Percentiles rank a stretch among this genome's conserved stretches.
Evolutionary conservation across 2,329 filamentous ascomycete species (phyloP).

Genomic region (Pyrenophora tritici-repentis): DNA sequence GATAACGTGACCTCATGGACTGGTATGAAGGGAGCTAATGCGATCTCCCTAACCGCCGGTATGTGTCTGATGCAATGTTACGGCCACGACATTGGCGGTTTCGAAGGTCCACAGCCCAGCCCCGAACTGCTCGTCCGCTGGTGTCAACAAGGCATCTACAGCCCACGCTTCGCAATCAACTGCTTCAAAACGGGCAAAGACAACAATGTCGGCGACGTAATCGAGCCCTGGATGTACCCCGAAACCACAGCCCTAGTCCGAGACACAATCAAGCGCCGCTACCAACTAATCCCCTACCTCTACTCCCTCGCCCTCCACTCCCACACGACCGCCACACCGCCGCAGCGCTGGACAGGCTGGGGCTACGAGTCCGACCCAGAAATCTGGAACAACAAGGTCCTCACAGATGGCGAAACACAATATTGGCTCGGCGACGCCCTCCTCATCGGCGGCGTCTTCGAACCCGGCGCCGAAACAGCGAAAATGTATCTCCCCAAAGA

Average conservation of each 20-base stretch:
- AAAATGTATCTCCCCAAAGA: conserved; percentile 66
- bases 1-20: conserved; percentile 77
- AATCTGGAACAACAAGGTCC: conserved; percentile 63
- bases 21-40: conserved; percentile 73
- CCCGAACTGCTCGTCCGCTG: conserved; percentile 74
- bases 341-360: conserved; percentile 75
- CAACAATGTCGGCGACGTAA: conserved; percentile 71
- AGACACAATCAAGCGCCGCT: conserved; percentile 69
- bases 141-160: conserved; percentile 73
- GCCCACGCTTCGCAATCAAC: conserved; percentile 74
- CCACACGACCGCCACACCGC: conserved; percentile 64
- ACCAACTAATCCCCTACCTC: conserved; percentile 73
- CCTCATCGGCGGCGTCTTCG: conserved; percentile 70
- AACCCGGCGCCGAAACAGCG: conserved; percentile 59
- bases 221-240: conserved; percentile 79
- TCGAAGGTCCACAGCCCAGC: conserved; percentile 73
- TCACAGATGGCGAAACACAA: conserved; percentile 70
- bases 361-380: conserved; percentile 69
- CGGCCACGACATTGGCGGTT: conserved; percentile 76
- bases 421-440: conserved; percentile 74
- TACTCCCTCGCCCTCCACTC: conserved; percentile 69
- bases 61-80: conserved; percentile 71
- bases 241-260: conserved; percentile 67
- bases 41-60: conserved; percentile 69
- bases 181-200: conserved; percentile 75